Conservation (phyloP, 2,329 filamentous ascomycete species). For the Dactylellina haptotyla region DNA sequence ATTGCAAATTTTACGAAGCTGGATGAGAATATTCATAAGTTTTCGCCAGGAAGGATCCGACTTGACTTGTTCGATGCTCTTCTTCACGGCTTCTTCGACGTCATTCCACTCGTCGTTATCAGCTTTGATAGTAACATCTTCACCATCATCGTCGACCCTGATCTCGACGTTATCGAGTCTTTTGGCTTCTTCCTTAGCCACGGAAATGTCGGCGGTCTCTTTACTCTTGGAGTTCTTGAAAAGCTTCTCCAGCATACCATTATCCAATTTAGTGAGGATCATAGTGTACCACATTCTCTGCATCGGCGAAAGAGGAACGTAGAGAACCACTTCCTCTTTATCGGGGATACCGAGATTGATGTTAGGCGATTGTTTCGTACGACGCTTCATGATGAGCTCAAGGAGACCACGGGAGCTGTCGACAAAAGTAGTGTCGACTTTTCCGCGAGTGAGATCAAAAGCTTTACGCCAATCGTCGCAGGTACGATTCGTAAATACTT, state of each 20-base stretch:
- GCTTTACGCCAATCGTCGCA: conserved; percentile 67
- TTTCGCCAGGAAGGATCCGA: conserved; percentile 64
- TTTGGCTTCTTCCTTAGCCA: conserved; percentile 59
- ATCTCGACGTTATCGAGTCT: conserved; percentile 61
- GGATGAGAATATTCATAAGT: conserved; percentile 69
- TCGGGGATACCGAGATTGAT: conserved; percentile 68
- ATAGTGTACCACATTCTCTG: conserved; percentile 70
- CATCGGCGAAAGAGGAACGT: conserved; percentile 69
- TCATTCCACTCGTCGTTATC: conserved; percentile 64
- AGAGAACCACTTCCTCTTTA: conserved; percentile 69
- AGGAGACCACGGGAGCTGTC: conserved; percentile 67
- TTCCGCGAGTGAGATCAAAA: conserved; percentile 68
- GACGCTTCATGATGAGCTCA: conserved; percentile 69
- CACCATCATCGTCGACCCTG: conserved; percentile 60
- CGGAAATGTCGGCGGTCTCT: conserved; percentile 58
- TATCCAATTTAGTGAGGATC: conserved; percentile 68
- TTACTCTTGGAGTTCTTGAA: conserved; percentile 66
- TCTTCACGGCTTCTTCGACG: conserved; percentile 63
- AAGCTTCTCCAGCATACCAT: conserved; percentile 66
- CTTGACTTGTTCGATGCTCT: conserved; percentile 61
- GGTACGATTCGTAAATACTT: conserved; percentile 68
- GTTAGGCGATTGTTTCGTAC: conserved; percentile 68
- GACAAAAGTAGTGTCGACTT: conserved; percentile 67
- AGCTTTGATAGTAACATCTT: conserved; percentile 58
- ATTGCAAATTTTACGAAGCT: conserved; percentile 67